Percentiles rank a stretch among this genome's conserved stretches.
These are phyloP conservation scores for Rubia peregrina DNA, from an alignment of 305 asterid genomes.

Conservation along the genomic window DNA sequence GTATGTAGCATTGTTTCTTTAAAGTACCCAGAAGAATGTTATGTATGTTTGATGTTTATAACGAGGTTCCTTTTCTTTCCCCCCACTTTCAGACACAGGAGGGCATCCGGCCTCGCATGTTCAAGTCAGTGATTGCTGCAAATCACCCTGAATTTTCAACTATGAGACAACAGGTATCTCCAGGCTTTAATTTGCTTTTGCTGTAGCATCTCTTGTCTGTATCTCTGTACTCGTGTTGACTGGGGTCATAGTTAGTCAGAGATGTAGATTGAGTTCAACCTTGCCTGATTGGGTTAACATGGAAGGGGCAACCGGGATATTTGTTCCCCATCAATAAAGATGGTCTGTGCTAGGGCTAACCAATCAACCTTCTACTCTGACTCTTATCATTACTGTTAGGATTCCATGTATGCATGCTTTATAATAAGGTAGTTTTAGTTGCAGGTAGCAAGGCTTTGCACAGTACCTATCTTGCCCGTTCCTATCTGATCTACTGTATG, in stretches of 20 bases:
- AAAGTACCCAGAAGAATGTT: not conserved
- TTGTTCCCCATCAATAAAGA: not conserved
- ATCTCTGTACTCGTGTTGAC: not conserved
- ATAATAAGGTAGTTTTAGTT: not conserved
- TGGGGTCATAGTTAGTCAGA: not conserved
- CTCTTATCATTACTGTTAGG: not conserved
- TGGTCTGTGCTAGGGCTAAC: slow-evolving; percentile 2
- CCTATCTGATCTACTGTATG: not conserved
- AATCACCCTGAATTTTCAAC: slow-evolving; percentile 97
- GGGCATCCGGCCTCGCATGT: slow-evolving; percentile 94
- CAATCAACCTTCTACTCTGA: not conserved
- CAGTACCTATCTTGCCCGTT: not conserved
- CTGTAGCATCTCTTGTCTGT: not conserved
- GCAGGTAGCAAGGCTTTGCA: not conserved
- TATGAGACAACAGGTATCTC: slow-evolving; percentile 87
- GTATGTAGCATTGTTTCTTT: slow-evolving; percentile 30
- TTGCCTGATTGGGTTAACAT: not conserved
- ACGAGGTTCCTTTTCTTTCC: slow-evolving; percentile 16
- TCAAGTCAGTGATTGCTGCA: slow-evolving; percentile 95
- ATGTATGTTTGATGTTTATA: slow-evolving; percentile 6
- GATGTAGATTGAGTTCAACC: not conserved
- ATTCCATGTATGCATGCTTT: not conserved
- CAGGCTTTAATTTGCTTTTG: not conserved
- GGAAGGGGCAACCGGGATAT: not conserved
- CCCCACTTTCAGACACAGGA: slow-evolving; percentile 67